Base-by-base conservation (phyloP, 225 moss, liverwort and hornwort species). In the Neckera pumila region DNA sequence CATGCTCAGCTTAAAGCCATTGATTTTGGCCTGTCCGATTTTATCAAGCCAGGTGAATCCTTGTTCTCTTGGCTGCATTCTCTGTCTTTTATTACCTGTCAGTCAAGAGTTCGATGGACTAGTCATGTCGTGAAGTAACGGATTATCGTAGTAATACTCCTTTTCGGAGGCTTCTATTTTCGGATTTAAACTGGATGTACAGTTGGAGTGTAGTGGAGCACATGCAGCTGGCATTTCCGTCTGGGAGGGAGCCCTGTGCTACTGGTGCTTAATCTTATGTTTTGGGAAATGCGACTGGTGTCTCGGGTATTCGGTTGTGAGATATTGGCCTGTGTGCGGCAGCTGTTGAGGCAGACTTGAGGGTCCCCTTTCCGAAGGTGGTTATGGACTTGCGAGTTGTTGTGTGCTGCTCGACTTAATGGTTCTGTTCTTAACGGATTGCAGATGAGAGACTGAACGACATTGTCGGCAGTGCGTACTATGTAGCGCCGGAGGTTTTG, bases 371-470 rank as follows among this genome's bases (percentile, higher is more conserved):
- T 15, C 34, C 23, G 47, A 34, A 31, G 14, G 3, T 63, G 63
- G 6, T 14, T 3, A 1, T 11, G 33, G 18, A 10, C 34, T 47
- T 10, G 7, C 45, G 33, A 10, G 33, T 62, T 47, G 15, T 21
- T 54, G 69, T 80, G 45, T 76, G 84, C 11, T 80, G 64, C 40
- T 54, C 20, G 30, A 26, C 40, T 23, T 3, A 12, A 0, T 33
- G 54, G 16, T 26, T 54, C 42, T 7, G 38, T 62, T 34, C 56
- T 65, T 20, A 9, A 40, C 38, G 87, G 76, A 65, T 85, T 93
- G 91, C 98, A 98, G 98, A 98, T 92, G 98, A 98, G 90, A 95
- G 98, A 89, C 90, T 98, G 81, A 97, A 96, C 51, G 98, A 98
- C 88, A 98, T 98, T 67, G 98, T 98, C 10, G 98, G 98, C 63